phyloP scores from a whole-genome alignment of 192 early-diverging fungal species.

The Chytriomyces sp. region DNA sequence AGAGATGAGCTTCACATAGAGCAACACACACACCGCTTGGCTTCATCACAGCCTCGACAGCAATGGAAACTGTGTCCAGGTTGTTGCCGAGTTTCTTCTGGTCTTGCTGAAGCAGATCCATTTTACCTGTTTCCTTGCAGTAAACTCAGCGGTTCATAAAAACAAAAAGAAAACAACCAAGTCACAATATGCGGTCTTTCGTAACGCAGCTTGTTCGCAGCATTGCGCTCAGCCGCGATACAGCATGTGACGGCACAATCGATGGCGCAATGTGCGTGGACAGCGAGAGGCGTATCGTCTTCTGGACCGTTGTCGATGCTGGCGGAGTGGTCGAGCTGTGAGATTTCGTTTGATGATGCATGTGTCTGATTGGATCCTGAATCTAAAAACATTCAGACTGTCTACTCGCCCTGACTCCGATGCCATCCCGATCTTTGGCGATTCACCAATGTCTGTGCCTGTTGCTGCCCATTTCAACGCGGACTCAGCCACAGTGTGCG shows the following conservation, averaged over 20 bases:
- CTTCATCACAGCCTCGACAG: conserved; percentile 40
- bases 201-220: neutral
- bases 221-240: neutral
- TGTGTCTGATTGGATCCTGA: too few species aligned
- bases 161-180: neutral
- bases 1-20: neutral
- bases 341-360: too few species aligned
- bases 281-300: too few species aligned
- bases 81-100: conserved; percentile 22
- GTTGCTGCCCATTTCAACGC: conserved; percentile 46
- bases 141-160: too few species aligned
- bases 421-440: neutral
- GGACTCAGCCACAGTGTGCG: conserved; percentile 56
- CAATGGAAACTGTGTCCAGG: conserved; percentile 11
- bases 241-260: neutral
- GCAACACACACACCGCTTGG: conserved; percentile 28
- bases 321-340: too few species aligned
- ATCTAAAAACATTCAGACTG: neutral
- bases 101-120: too few species aligned
- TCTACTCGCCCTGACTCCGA: neutral
- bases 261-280: neutral
- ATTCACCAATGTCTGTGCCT: neutral
- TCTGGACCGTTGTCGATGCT: too few species aligned
- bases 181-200: neutral
- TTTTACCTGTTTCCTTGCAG: too few species aligned